A percentile compares a stretch with the other conserved stretches of the same genome.
Conservation (phyloP, 129 eudicot genomes). For the Chrysanthemum makinoi region DNA sequence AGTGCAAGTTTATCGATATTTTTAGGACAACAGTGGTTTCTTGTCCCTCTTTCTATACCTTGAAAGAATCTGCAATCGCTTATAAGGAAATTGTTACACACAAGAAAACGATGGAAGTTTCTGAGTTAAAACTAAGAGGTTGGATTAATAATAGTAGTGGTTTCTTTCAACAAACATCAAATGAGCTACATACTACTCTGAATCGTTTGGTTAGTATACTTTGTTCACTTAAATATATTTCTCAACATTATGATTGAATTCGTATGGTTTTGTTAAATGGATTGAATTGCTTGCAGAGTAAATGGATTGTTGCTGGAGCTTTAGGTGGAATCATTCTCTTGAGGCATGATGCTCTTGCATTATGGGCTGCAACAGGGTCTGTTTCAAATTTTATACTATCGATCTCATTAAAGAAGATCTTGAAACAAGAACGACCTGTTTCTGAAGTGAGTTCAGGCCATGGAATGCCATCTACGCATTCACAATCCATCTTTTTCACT, state of each 20-base stretch:
- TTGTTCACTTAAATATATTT: not conserved
- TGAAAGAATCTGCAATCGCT: not conserved
- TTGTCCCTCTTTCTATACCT: not conserved
- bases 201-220: slow-evolving; percentile 52
- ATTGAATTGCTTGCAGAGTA: slow-evolving; percentile 49
- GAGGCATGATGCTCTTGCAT: slow-evolving; percentile 70
- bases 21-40: slow-evolving; percentile 10
- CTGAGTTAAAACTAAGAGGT: slow-evolving; percentile 42
- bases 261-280: not conserved
- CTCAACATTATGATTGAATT: not conserved
- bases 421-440: slow-evolving; percentile 73
- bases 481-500: slow-evolving; percentile 59
- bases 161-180: slow-evolving; percentile 17
- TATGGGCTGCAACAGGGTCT: slow-evolving; percentile 64
- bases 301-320: slow-evolving; percentile 49
- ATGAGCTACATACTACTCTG: slow-evolving; percentile 40
- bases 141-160: slow-evolving; percentile 24
- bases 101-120: slow-evolving; percentile 14
- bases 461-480: slow-evolving; percentile 96
- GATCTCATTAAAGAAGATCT: slow-evolving; percentile 41
- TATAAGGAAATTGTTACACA: not conserved
- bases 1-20: not conserved
- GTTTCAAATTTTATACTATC: slow-evolving; percentile 50
- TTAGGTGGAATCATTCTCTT: slow-evolving; percentile 40
- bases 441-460: slow-evolving; percentile 49